A percentile compares a stretch with the other conserved stretches of the same genome.
Conservation (phyloP, 305 asterid genomes). For the Rubia occidens region DNA sequence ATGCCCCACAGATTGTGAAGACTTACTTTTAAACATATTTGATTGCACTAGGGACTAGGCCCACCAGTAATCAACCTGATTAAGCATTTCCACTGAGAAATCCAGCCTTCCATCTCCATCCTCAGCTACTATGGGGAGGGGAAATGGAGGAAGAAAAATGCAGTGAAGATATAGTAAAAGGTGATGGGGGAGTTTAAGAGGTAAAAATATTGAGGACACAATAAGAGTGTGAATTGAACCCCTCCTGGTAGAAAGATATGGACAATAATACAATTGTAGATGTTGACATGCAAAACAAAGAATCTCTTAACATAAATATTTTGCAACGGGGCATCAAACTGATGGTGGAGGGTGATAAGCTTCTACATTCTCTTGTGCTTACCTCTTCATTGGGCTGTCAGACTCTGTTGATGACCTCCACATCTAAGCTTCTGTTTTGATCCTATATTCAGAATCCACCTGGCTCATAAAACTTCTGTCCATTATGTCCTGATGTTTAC, state of each 20-base stretch:
- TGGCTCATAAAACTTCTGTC: neutral
- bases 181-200: neutral
- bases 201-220: too few relatives aligned
- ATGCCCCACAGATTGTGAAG: neutral
- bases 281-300: neutral
- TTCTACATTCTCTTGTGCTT: neutral
- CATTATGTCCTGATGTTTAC: constrained; percentile 14
- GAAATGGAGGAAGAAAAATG: neutral
- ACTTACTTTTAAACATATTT: neutral
- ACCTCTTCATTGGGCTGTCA: neutral
- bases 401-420: neutral
- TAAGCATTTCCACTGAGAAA: neutral
- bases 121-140: neutral
- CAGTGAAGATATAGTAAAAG: neutral
- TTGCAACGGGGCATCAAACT: neutral
- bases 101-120: neutral
- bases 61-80: neutral
- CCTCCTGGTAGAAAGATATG: neutral
- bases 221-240: constrained; percentile 3
- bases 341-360: neutral
- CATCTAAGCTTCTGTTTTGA: neutral
- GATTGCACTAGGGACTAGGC: neutral
- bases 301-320: neutral
- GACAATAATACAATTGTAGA: neutral
- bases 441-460: neutral